Evolutionary conservation across 805 yeast genomes (phyloP).

Genomic region (Saturnispora sanitii): DNA sequence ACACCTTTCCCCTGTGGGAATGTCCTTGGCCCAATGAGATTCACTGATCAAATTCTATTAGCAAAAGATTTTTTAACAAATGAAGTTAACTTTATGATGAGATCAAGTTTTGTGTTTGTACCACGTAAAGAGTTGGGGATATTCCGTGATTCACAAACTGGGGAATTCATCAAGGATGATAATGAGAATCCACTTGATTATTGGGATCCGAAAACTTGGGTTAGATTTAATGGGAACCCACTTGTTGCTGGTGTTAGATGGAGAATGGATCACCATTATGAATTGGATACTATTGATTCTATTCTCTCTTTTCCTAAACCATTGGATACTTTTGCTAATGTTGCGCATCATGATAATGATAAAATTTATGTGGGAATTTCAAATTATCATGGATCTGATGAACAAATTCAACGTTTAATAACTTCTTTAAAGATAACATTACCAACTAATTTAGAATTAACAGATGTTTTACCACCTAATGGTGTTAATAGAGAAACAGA

Average conservation of each 20-base stretch:
- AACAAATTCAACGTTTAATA: slow-evolving; percentile 2
- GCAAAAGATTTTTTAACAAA: slow-evolving; percentile 67
- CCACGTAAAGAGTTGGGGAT: slow-evolving; percentile 42
- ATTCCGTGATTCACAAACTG: slow-evolving; percentile 53
- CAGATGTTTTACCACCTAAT: slow-evolving; percentile 3
- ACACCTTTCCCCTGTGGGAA: slow-evolving; percentile 78
- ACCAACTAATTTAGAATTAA: slow-evolving; percentile 1
- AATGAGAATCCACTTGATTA: slow-evolving; percentile 41
- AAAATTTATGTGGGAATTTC: slow-evolving; percentile 1
- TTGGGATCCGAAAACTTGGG: slow-evolving; percentile 77
- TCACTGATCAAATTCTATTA: slow-evolving; percentile 70
- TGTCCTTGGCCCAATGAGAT: slow-evolving; percentile 75
- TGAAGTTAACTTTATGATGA: slow-evolving; percentile 80
- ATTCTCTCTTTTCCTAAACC: not conserved
- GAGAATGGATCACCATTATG: slow-evolving; percentile 15
- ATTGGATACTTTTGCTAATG: not conserved
- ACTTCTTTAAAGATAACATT: not conserved
- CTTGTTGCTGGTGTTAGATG: slow-evolving; percentile 38
- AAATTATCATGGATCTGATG: slow-evolving; percentile 4
- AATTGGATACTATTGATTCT: not conserved
- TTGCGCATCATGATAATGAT: not conserved
- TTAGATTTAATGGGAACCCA: slow-evolving; percentile 64
- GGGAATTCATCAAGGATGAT: slow-evolving; percentile 37
- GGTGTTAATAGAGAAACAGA: slow-evolving; percentile 6
- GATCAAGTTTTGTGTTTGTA: slow-evolving; percentile 70